Evolutionary conservation across 805 yeast species (phyloP).

Genomic region (Scheffersomyces stipitis): DNA sequence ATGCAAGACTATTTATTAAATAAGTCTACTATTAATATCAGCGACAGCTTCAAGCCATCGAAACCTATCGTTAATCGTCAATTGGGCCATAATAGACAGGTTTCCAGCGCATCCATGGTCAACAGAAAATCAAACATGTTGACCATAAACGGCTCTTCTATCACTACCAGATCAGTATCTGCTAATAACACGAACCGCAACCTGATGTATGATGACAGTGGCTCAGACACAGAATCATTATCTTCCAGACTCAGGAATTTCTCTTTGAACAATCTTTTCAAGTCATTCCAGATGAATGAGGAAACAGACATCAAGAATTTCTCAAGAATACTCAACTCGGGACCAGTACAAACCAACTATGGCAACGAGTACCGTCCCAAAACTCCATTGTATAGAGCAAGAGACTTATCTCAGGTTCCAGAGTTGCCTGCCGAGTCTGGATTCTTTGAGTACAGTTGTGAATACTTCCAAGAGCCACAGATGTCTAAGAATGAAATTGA

Average conservation of each 20-base stretch:
- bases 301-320: slow-evolving; percentile 40
- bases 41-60: slow-evolving; percentile 39
- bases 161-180: slow-evolving; percentile 30
- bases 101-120: slow-evolving; percentile 21
- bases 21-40: slow-evolving; percentile 42
- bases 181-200: slow-evolving; percentile 15
- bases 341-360: slow-evolving; percentile 36
- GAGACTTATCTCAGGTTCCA: slow-evolving; percentile 37
- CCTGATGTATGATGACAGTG: slow-evolving; percentile 11
- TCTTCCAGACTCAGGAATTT: slow-evolving; percentile 33
- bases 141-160: slow-evolving; percentile 27
- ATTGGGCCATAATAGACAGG: slow-evolving; percentile 21
- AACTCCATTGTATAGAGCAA: slow-evolving; percentile 52
- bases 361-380: slow-evolving; percentile 52
- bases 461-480: slow-evolving; percentile 95
- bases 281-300: slow-evolving; percentile 38
- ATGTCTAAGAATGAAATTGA: slow-evolving; percentile 81
- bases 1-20: slow-evolving; percentile 65
- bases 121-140: slow-evolving; percentile 24
- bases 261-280: slow-evolving; percentile 35
- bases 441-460: slow-evolving; percentile 75
- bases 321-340: slow-evolving; percentile 35
- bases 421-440: slow-evolving; percentile 57
- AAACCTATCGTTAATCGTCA: slow-evolving; percentile 37
- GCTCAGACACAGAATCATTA: slow-evolving; percentile 30